A percentile compares a stretch with the other conserved stretches of the same genome.
Conservation (phyloP, 352 stramenopile genomes). For the Pythium scleroteichum region DNA sequence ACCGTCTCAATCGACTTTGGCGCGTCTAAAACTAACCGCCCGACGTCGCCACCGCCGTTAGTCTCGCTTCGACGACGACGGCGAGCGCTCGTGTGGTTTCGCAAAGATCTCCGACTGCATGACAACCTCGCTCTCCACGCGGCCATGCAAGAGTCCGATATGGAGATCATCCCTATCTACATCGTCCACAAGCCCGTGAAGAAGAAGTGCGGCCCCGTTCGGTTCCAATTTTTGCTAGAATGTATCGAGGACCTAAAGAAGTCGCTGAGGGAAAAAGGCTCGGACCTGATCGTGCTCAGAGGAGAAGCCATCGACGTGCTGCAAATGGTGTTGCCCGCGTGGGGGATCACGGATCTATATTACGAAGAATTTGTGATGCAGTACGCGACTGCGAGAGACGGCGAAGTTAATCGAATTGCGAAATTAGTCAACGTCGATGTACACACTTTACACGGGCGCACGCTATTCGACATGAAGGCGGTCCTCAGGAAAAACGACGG, state of each 20-base stretch:
- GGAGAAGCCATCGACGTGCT: conserved; percentile 64
- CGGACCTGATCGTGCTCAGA: conserved; percentile 52
- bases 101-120: conserved; percentile 93
- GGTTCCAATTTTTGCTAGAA: conserved; percentile 93
- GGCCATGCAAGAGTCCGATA: conserved; percentile 38
- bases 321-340: conserved; percentile 46
- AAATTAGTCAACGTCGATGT: conserved; percentile 38
- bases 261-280: conserved; percentile 34
- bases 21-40: background rate
- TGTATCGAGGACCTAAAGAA: conserved; percentile 76
- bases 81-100: conserved; percentile 89
- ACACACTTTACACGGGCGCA: conserved; percentile 39
- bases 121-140: conserved; percentile 93
- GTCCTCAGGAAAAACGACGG: conserved; percentile 54
- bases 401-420: conserved; percentile 41
- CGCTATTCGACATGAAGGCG: conserved; percentile 58
- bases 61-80: conserved; percentile 22
- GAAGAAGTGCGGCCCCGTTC: conserved; percentile 60
- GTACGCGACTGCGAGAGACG: conserved; percentile 49
- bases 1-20: conserved; percentile 6
- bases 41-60: background rate
- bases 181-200: conserved; percentile 80
- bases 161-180: conserved; percentile 77
- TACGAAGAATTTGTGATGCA: conserved; percentile 62
- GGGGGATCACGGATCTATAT: conserved; percentile 69